Conservation (phyloP, 148 eudicot species). For the Chenopodium suecicum region DNA sequence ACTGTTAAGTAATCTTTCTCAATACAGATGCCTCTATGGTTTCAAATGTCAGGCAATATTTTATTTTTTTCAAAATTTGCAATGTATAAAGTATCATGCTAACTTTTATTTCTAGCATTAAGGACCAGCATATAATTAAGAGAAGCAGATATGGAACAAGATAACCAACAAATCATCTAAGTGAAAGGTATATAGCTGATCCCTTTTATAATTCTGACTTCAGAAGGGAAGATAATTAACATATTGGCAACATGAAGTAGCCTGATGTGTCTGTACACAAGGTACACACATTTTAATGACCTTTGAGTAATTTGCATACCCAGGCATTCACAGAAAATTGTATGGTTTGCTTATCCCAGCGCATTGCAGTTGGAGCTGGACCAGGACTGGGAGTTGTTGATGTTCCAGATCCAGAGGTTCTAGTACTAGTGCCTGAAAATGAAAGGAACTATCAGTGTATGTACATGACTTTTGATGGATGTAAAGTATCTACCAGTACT, state of each 20-base stretch:
- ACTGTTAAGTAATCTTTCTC: neutral
- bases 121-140: neutral
- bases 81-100: neutral
- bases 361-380: constrained; percentile 64
- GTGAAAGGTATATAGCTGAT: neutral
- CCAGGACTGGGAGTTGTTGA: constrained; percentile 49
- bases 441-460: neutral
- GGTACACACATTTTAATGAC: neutral
- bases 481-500: neutral
- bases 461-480: neutral
- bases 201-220: neutral
- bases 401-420: constrained; percentile 75
- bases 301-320: constrained; percentile 45
- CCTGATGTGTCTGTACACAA: neutral
- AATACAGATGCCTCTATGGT: constrained; percentile 2
- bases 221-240: neutral
- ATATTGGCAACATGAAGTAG: neutral
- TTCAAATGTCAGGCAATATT: neutral
- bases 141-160: neutral
- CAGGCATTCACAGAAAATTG: constrained; percentile 93
- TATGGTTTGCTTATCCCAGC: constrained; percentile 80
- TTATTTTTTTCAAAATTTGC: neutral
- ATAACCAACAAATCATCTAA: neutral
- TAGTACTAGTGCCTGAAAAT: constrained; percentile 54
- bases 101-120: constrained; percentile 4